Conservation (phyloP, 2,329 filamentous ascomycete species). For the Ophiosphaerella korrae region DNA sequence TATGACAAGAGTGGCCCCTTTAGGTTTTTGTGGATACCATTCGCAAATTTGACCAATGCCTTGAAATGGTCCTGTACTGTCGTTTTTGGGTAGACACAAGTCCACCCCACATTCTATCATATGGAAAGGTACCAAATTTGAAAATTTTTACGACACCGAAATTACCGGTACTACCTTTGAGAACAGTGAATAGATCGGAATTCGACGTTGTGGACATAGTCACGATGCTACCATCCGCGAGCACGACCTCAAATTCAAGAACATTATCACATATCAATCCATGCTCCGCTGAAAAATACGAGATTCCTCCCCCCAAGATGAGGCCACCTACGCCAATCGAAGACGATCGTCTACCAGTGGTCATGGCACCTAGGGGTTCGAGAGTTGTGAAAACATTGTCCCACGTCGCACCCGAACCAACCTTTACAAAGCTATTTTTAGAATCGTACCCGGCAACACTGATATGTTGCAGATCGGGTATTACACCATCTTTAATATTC, state of each 20-base stretch:
- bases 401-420: conserved; percentile 35
- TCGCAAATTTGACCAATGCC: conserved; percentile 26
- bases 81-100: conserved; percentile 29
- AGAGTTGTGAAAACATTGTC: conserved; percentile 30
- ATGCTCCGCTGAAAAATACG: conserved; percentile 32
- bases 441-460: conserved; percentile 22
- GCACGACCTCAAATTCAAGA: conserved; percentile 40
- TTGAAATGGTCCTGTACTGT: conserved; percentile 26
- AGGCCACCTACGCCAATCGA: conserved; percentile 34
- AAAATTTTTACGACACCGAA: conserved; percentile 44
- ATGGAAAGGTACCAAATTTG: conserved; percentile 28
- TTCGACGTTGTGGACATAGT: conserved; percentile 24
- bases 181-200: conserved; percentile 36
- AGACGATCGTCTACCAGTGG: conserved; percentile 30
- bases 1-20: conserved; percentile 27
- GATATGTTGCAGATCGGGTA: conserved; percentile 30
- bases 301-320: conserved; percentile 35
- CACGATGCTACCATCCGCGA: conserved; percentile 36
- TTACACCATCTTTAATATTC: conserved; percentile 36
- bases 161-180: conserved; percentile 43
- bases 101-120: conserved; percentile 43
- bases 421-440: conserved; percentile 17
- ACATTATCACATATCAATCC: conserved; percentile 41
- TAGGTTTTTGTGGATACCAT: conserved; percentile 21
- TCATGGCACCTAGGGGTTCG: conserved; percentile 26